phyloP scores from a whole-genome alignment of 345 rosid species.

The Aquilaria malaccensis region DNA sequence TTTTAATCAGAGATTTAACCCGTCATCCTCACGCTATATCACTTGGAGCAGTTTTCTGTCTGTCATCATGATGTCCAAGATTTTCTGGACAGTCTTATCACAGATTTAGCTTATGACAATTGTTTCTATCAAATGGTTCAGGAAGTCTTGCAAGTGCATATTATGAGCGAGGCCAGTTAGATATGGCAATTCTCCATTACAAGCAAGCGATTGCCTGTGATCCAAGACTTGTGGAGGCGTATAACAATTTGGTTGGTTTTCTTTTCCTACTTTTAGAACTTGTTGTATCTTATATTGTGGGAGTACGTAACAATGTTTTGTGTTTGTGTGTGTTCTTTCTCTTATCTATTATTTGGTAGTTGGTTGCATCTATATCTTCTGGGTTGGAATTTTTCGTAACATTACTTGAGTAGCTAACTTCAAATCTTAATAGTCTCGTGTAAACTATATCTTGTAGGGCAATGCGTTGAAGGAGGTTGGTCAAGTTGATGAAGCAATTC shows the following conservation, averaged over 20 bases:
- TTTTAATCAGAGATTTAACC: background rate
- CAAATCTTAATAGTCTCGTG: slow-evolving; percentile 7
- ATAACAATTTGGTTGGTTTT: slow-evolving; percentile 84
- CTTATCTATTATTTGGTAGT: too few species aligned
- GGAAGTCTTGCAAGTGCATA: slow-evolving; percentile 87
- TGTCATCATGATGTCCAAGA: background rate
- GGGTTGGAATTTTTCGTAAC: too few species aligned
- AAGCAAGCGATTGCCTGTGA: slow-evolving; percentile 83
- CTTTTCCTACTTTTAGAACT: background rate
- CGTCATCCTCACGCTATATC: background rate
- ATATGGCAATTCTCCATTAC: slow-evolving; percentile 78
- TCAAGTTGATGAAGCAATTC: slow-evolving; percentile 86
- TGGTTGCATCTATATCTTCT: too few species aligned
- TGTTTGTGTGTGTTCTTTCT: too few species aligned
- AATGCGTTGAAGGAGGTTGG: slow-evolving; percentile 95
- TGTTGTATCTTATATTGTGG: background rate
- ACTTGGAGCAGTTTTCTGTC: background rate
- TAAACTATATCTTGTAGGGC: slow-evolving; percentile 43
- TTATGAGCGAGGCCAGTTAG: slow-evolving; percentile 86
- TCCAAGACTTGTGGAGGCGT: slow-evolving; percentile 89
- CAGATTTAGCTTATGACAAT: background rate
- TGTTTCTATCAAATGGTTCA: slow-evolving; percentile 19
- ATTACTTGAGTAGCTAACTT: slow-evolving; percentile 2
- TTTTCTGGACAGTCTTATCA: background rate
- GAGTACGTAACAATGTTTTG: too few species aligned